phyloP scores from a whole-genome alignment of 495 filamentous ascomycete genomes.

The Apiosordaria backusii region DNA sequence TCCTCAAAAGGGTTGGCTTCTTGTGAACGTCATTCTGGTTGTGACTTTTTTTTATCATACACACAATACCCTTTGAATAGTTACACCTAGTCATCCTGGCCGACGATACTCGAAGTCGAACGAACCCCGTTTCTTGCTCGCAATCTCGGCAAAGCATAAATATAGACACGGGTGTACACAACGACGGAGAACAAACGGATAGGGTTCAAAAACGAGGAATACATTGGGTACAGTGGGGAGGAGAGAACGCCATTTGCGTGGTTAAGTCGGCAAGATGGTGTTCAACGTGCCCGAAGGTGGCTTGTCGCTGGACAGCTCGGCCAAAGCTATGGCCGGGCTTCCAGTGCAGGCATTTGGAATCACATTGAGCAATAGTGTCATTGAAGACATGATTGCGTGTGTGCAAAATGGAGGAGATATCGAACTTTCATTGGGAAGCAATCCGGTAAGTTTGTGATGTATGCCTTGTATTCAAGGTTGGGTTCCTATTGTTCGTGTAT shows the following conservation, averaged over 20 bases:
- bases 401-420: constrained; percentile 60
- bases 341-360: constrained; percentile 58
- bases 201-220: background rate
- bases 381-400: constrained; percentile 68
- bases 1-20: background rate
- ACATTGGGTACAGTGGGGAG: constrained; percentile 17
- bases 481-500: background rate
- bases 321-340: constrained; percentile 32
- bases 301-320: constrained; percentile 44
- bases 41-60: background rate
- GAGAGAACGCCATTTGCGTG: constrained; percentile 11
- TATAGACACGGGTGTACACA: background rate
- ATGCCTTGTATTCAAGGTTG: constrained; percentile 2
- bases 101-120: background rate
- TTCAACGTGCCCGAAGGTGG: constrained; percentile 43
- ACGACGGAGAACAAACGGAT: background rate
- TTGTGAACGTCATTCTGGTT: background rate
- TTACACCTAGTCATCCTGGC: background rate
- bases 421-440: constrained; percentile 54
- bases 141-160: background rate
- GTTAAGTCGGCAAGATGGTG: constrained; percentile 29
- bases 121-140: background rate
- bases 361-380: constrained; percentile 58
- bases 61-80: background rate
- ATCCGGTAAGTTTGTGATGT: constrained; percentile 48